These are phyloP conservation scores for Aspergillus bombycis DNA, from an alignment of 2,329 filamentous ascomycete species.

Conservation along the genomic window DNA sequence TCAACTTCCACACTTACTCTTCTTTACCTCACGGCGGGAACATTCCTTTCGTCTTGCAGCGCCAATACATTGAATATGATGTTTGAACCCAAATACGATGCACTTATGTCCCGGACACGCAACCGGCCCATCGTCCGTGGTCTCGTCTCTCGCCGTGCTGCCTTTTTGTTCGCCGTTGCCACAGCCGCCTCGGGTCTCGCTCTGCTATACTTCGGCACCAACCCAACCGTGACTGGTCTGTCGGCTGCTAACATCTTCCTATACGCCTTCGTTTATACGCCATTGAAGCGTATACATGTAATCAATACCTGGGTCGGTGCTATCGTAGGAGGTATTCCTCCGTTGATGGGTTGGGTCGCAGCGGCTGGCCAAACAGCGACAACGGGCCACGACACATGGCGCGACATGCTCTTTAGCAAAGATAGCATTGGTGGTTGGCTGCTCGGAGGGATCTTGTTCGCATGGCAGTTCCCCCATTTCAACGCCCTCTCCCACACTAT, in stretches of 20 bases:
- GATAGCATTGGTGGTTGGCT: constrained; percentile 81
- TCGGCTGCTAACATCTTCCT: constrained; percentile 83
- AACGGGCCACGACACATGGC: constrained; percentile 70
- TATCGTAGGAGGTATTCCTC: constrained; percentile 88
- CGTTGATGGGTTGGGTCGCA: constrained; percentile 97
- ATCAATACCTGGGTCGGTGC: constrained; percentile 96
- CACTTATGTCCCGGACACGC: constrained; percentile 88
- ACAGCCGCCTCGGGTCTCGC: constrained; percentile 71
- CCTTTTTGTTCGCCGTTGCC: constrained; percentile 75
- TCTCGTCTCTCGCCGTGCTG: constrained; percentile 71
- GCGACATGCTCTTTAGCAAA: constrained; percentile 74
- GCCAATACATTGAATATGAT: constrained; percentile 98
- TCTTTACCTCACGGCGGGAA: constrained; percentile 87
- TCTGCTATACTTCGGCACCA: constrained; percentile 84
- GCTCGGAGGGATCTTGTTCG: constrained; percentile 79
- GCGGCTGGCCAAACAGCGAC: constrained; percentile 86
- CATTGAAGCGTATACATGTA: constrained; percentile 81
- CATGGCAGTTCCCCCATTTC: constrained; percentile 99
- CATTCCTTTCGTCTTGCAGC: constrained; percentile 82
- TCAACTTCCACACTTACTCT: constrained; percentile 79
- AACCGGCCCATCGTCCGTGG: constrained; percentile 86
- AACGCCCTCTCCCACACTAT: constrained; percentile 91
- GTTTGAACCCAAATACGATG: constrained; percentile 87
- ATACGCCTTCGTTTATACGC: constrained; percentile 92
- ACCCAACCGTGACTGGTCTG: constrained; percentile 86